Evolutionary conservation across 805 yeast genomes (phyloP).

Genomic region (Debaryomyces maramus): DNA sequence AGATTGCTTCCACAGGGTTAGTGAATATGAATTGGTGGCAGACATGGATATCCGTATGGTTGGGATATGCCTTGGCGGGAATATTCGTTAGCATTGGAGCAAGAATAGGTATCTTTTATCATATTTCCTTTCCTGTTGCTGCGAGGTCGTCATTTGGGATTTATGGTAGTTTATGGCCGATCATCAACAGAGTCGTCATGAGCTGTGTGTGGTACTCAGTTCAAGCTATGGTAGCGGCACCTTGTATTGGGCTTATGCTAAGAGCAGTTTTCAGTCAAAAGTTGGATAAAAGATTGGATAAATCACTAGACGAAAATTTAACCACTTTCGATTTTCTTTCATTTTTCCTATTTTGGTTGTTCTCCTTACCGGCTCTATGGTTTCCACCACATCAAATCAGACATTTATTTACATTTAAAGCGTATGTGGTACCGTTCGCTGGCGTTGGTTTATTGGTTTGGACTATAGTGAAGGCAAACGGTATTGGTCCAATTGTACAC

Average conservation of each 20-base stretch:
- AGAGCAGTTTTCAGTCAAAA: conserved; percentile 70
- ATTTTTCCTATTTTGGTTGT: conserved; percentile 81
- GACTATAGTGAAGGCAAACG: conserved; percentile 79
- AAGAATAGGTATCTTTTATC: conserved; percentile 78
- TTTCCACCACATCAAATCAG: conserved; percentile 80
- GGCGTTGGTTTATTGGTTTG: conserved; percentile 82
- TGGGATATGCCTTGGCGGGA: conserved; percentile 75
- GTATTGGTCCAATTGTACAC: conserved; percentile 71
- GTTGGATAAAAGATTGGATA: conserved; percentile 60
- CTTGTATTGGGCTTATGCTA: conserved; percentile 68
- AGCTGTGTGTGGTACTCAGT: conserved; percentile 87
- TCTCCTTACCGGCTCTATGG: conserved; percentile 77
- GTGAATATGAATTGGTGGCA: conserved; percentile 85
- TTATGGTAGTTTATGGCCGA: conserved; percentile 86
- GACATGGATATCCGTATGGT: conserved; percentile 85
- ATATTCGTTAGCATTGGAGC: conserved; percentile 69
- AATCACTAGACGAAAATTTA: conserved; percentile 61
- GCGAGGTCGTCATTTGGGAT: conserved; percentile 83
- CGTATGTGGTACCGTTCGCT: conserved; percentile 76
- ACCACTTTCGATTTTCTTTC: conserved; percentile 72
- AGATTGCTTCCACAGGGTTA: conserved; percentile 81
- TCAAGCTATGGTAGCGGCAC: conserved; percentile 82
- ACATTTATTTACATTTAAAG: conserved; percentile 81
- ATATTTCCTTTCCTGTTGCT: conserved; percentile 81
- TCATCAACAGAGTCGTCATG: conserved; percentile 84